phyloP scores from a whole-genome alignment of 2,329 filamentous ascomycete genomes.

The Diaporthe ilicicola region DNA sequence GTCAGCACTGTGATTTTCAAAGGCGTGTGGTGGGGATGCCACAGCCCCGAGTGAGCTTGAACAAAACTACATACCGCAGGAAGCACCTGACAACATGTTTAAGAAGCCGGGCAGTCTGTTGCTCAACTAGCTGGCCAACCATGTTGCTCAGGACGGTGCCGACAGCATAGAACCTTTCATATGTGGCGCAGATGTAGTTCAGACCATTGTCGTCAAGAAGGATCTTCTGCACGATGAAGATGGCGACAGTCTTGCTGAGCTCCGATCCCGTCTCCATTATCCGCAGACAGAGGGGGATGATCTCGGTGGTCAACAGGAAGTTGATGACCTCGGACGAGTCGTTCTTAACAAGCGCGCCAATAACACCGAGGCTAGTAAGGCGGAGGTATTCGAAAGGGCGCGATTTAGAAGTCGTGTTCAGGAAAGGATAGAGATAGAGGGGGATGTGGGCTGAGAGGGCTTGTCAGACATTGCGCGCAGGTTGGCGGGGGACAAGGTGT shows the following conservation, averaged over 20 bases:
- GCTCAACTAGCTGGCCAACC: conserved; percentile 96
- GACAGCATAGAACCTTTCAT: conserved; percentile 97
- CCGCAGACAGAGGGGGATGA: conserved; percentile 94
- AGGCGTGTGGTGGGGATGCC: not conserved
- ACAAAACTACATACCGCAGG: conserved; percentile 72
- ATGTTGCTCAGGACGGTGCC: conserved; percentile 98
- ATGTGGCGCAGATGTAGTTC: conserved; percentile 98
- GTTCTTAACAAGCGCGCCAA: conserved; percentile 97
- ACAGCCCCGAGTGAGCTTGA: not conserved
- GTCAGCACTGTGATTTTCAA: not conserved
- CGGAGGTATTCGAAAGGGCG: conserved; percentile 97
- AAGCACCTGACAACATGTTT: conserved; percentile 99
- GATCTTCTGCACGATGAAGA: conserved; percentile 99
- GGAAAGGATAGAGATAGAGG: conserved; percentile 95
- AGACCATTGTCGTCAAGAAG: conserved; percentile 94
- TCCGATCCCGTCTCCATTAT: conserved; percentile 99
- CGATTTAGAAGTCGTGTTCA: conserved; percentile 98
- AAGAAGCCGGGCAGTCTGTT: conserved; percentile 92
- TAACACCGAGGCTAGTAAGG: conserved; percentile 93
- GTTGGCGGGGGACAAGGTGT: not conserved
- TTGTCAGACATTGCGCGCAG: not conserved
- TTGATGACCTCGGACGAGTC: conserved; percentile 99
- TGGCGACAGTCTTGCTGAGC: conserved; percentile 97
- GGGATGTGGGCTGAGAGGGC: conserved; percentile 83
- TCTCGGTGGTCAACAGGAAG: conserved; percentile 97